Evolutionary conservation across 1,284 basidiomycete genomes (phyloP), one percentile per base, ranked within the genome.

Genomic region (Cryptococcus jaspeensis): DNA sequence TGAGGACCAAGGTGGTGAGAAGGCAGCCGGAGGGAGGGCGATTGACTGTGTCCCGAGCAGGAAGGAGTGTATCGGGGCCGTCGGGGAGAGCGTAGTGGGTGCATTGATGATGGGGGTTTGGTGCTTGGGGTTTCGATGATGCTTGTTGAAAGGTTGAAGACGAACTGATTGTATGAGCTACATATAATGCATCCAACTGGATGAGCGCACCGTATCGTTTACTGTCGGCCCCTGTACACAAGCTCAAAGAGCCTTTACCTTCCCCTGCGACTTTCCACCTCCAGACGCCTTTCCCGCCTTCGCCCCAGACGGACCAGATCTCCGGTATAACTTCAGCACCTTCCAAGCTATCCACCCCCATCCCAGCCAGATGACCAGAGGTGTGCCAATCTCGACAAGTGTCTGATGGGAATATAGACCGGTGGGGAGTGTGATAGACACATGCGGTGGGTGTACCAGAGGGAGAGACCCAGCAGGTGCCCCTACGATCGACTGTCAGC

Each of bases 11-110:
- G 45, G 61, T 67, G 12, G 57, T 64, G n/a, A 62, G 68, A 55
- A 46, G 68, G n/a, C 61, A 65, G 40, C 69, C 63, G 18, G 69
- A 72, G 35, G 67, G 66, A 5, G 61, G 60, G 5, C 56, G 52
- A 37, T 44, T 71, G 56, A 51, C 58, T 6, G 38, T 48, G 58
- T 55, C 58, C 43, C 55, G 39, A 38, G 40, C 23, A 13, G 38
- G 37, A 4, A 53, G 63, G 44, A 60, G 61, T 38, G 60, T 63
- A 3, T 62, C 63, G 2, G 59, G 60, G 3, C 60, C 61, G 36
- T 40, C 48, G 5, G 46, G 48, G 13, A 40, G 59, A n/a, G 15
- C 9, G 28, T 32, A 32, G 28, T 9, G 28, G 28, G 9, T 32
- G 28, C 4, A 9, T 9, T 32, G 28, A 32, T 5, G 28, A 32